phyloP scores from a whole-genome alignment of 805 yeast species.

The Suhomyces pyralidae region DNA sequence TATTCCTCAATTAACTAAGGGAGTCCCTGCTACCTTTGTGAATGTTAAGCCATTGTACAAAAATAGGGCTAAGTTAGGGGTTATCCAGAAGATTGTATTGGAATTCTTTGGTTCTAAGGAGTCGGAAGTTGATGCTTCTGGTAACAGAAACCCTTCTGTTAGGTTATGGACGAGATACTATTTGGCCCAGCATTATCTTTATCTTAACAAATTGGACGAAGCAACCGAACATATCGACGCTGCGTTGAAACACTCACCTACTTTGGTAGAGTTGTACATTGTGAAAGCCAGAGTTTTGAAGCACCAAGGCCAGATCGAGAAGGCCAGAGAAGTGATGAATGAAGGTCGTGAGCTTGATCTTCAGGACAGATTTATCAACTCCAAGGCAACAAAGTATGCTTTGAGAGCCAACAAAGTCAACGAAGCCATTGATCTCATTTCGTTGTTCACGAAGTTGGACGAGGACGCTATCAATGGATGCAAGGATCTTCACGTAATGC shows the following conservation, averaged over 20 bases:
- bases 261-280: conserved; percentile 77
- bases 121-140: conserved; percentile 18
- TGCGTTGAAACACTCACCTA: conserved; percentile 74
- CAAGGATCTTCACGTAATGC: conserved; percentile 82
- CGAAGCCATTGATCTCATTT: conserved; percentile 68
- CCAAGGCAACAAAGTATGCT: conserved; percentile 81
- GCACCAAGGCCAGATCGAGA: conserved; percentile 56
- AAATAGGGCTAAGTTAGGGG: conserved; percentile 33
- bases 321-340: conserved; percentile 66
- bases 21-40: conserved; percentile 88
- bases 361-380: conserved; percentile 88
- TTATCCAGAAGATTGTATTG: conserved; percentile 53
- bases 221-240: conserved; percentile 59
- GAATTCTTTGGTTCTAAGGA: conserved; percentile 35
- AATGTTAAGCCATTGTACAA: conserved; percentile 78
- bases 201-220: conserved; percentile 46
- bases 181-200: conserved; percentile 73
- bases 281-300: conserved; percentile 78
- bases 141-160: conserved; percentile 42
- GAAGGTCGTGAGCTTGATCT: conserved; percentile 73
- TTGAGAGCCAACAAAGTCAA: conserved; percentile 72
- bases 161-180: conserved; percentile 71
- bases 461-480: conserved; percentile 82
- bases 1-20: conserved; percentile 60
- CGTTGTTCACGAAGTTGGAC: conserved; percentile 76